Percentiles rank a stretch among this genome's conserved stretches.
These are phyloP conservation scores for Xylaria sp. DNA, from an alignment of 2,329 filamentous ascomycete species.

Conservation along the genomic window DNA sequence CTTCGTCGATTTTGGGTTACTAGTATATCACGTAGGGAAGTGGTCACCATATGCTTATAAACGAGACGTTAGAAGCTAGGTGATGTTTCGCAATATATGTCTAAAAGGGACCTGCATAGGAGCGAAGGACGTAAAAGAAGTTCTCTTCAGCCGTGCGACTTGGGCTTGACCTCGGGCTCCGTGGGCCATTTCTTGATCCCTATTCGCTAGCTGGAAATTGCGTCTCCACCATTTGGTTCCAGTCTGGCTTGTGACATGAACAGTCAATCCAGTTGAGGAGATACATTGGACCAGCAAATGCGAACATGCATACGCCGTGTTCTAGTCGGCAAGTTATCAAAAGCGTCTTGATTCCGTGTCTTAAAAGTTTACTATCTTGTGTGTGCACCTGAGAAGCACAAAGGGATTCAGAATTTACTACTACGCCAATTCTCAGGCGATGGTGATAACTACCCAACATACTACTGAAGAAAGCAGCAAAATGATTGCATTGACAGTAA, in stretches of 20 bases:
- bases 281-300: slow-evolving; percentile 7
- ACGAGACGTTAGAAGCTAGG: not conserved
- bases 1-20: not conserved
- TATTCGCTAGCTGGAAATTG: slow-evolving; percentile 34
- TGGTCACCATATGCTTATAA: not conserved
- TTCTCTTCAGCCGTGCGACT: not conserved
- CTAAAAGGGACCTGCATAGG: not conserved
- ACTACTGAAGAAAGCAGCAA: not conserved
- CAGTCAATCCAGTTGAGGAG: not conserved
- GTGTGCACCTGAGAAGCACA: not conserved
- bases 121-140: not conserved
- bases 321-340: too few species aligned
- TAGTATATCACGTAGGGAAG: not conserved
- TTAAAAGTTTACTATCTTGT: not conserved
- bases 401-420: not conserved
- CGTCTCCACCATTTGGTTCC: slow-evolving; percentile 21
- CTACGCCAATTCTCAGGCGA: too few species aligned
- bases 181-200: slow-evolving; percentile 7
- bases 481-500: not conserved
- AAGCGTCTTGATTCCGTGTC: not conserved
- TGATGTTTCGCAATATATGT: slow-evolving; percentile 3
- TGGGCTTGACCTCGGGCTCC: slow-evolving; percentile 5
- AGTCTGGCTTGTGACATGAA: slow-evolving; percentile 32
- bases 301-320: slow-evolving; percentile 18
- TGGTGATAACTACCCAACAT: not conserved